A percentile compares a stretch with the other conserved stretches of the same genome.
These are phyloP conservation scores for Rhizopogon parksii DNA, from an alignment of 1,284 basidiomycete genomes.

Conservation along the genomic window DNA sequence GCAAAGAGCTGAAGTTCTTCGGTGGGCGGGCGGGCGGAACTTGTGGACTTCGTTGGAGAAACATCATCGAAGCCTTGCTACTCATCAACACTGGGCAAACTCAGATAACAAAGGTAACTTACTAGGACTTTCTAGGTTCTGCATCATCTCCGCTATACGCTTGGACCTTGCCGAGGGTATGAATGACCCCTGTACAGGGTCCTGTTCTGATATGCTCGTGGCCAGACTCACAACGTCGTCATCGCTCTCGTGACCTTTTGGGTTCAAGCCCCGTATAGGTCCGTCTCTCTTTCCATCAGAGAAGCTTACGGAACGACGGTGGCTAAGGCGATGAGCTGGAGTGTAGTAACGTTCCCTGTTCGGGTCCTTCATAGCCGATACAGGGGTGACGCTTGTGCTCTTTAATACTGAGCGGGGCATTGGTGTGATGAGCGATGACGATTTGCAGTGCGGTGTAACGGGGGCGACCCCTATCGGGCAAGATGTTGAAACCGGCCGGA, in stretches of 20 bases:
- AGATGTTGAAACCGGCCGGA: background rate
- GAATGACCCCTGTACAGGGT: slow-evolving; percentile 28
- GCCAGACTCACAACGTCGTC: slow-evolving; percentile 24
- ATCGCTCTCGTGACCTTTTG: slow-evolving; percentile 33
- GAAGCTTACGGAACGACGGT: slow-evolving; percentile 86
- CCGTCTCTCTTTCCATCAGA: slow-evolving; percentile 86
- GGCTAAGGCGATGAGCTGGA: slow-evolving; percentile 38
- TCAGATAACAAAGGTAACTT: slow-evolving; percentile 20
- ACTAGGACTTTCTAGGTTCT: slow-evolving; percentile 63
- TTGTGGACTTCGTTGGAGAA: slow-evolving; percentile 60
- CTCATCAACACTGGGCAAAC: slow-evolving; percentile 10
- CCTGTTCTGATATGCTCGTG: slow-evolving; percentile 22
- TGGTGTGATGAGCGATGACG: slow-evolving; percentile 50
- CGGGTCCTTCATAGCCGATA: slow-evolving; percentile 36
- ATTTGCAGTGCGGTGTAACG: slow-evolving; percentile 36
- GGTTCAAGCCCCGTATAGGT: slow-evolving; percentile 63
- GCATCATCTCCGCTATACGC: slow-evolving; percentile 73
- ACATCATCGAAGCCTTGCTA: slow-evolving; percentile 38
- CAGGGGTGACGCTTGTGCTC: slow-evolving; percentile 23
- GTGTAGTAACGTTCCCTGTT: slow-evolving; percentile 42
- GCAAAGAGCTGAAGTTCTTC: slow-evolving; percentile 44
- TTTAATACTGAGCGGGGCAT: slow-evolving; percentile 48
- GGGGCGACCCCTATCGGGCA: slow-evolving; percentile 14
- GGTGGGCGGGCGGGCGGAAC: slow-evolving; percentile 32
- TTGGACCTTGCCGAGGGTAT: slow-evolving; percentile 66